Evolutionary conservation across 2,329 filamentous ascomycete species (phyloP), one percentile per base, ranked within the genome.

Genomic region (Lachnellula suecica): DNA sequence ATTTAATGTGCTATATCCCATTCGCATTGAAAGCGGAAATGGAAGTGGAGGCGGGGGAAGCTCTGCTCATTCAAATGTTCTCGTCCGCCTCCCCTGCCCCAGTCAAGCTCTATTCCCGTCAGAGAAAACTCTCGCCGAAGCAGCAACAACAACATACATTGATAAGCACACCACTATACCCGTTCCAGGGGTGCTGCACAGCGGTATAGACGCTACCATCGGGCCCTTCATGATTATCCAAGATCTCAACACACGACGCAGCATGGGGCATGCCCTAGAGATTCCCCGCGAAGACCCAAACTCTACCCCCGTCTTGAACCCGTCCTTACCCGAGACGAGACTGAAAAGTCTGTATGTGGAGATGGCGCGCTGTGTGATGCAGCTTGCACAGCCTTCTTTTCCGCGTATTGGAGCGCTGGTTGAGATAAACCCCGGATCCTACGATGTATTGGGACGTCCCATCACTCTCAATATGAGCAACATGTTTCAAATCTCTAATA

Each of bases 211-310:
- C 19, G 24, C 48, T 24, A 41, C 24, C 0, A n/a, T 46, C 25
- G 48, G 48, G 20, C 48, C 48, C 2, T 51, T 40, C 19, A 40
- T 40, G n/a, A 45, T 51, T 20, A 35, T 35, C 3, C 40, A 51
- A 51, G 20, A 51, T 10, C 19, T 40, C 4, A 19, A 23, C 2
- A 48, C 54, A 24, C 51, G 60, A 48, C 42, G 58, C 38, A 53
- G 27, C 20, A 58, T 66, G 63, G 35, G 46, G n/a, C 20, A 59
- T 4, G 46, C 53, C 13, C 51, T 68, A n/a, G 43, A 59, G 17
- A 49, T 47, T 29, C 61, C 61, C 4, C 29, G 54, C 13, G 29
- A 59, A 0, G 56, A 63, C 49, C 50, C 54, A 4, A 48, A 62
- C 19, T 61, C 60, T 3, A 47, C 58, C 11, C 52, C 55, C n/a